phyloP scores from a whole-genome alignment of 257 asterid genomes.

The Solanum pinnatisectum region DNA sequence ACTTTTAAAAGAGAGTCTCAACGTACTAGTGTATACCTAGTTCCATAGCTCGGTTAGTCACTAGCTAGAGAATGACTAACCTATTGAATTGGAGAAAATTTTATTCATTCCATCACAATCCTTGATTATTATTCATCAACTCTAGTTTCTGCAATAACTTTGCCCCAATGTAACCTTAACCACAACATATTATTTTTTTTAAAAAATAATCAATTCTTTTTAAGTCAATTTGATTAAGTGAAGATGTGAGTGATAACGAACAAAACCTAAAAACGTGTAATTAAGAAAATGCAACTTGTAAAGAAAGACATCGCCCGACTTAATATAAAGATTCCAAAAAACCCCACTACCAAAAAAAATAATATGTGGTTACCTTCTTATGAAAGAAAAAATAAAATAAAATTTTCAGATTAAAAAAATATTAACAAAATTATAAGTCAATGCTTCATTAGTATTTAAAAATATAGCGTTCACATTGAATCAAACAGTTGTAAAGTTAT shows the following conservation, averaged over 20 bases:
- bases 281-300: not conserved
- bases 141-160: not conserved
- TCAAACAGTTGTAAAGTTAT: not conserved
- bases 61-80: not conserved
- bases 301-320: not conserved
- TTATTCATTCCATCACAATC: not conserved
- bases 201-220: not conserved
- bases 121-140: not conserved
- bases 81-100: rapidly evolving
- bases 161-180: not conserved
- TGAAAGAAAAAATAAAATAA: not conserved
- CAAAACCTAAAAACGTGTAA: not conserved
- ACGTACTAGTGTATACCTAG: not conserved
- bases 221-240: not conserved
- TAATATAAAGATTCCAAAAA: not conserved
- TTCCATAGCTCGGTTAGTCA: not conserved
- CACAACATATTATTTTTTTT: not conserved
- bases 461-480: not conserved
- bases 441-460: not conserved
- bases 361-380: not conserved
- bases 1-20: not conserved
- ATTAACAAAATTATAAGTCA: not conserved
- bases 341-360: constrained; percentile 2
- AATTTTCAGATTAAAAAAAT: not conserved
- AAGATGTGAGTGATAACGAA: not conserved